These are phyloP conservation scores for Candida yuanshanica DNA, from an alignment of 805 yeast species.

Conservation along the genomic window DNA sequence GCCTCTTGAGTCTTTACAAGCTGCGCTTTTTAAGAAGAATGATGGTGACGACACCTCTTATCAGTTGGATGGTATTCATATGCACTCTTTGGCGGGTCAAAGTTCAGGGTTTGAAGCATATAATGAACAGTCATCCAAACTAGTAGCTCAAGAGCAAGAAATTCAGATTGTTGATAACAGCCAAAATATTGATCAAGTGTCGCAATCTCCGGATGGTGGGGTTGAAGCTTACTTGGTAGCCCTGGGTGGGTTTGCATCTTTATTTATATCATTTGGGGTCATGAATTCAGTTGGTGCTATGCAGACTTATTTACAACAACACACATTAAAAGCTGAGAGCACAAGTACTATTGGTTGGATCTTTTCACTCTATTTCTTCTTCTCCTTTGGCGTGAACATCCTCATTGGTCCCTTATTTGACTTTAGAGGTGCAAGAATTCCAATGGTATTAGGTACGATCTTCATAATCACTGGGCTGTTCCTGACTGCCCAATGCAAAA, in stretches of 20 bases:
- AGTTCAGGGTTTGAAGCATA: neutral
- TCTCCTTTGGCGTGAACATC: slow-evolving; percentile 27
- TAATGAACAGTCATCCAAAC: neutral
- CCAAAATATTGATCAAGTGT: neutral
- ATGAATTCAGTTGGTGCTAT: slow-evolving; percentile 63
- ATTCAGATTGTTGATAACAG: neutral
- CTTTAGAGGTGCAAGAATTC: slow-evolving; percentile 44
- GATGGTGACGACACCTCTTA: neutral
- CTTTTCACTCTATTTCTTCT: slow-evolving; percentile 34
- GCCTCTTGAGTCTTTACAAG: neutral
- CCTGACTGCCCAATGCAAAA: slow-evolving; percentile 42
- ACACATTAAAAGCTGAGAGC: slow-evolving; percentile 41
- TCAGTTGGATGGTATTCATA: neutral
- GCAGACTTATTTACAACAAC: slow-evolving; percentile 53
- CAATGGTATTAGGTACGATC: slow-evolving; percentile 39
- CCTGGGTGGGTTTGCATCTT: slow-evolving; percentile 44
- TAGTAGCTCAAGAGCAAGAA: neutral
- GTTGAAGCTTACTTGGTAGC: slow-evolving; percentile 30
- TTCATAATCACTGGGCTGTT: slow-evolving; percentile 44
- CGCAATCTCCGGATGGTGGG: slow-evolving; percentile 36
- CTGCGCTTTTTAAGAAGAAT: neutral
- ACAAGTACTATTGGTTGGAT: slow-evolving; percentile 63
- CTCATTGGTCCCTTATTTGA: slow-evolving; percentile 50
- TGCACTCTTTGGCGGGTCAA: no score
- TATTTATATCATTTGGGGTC: slow-evolving; percentile 55